Evolutionary conservation across 2,329 filamentous ascomycete genomes (phyloP), one percentile per base, ranked within the genome.

Genomic region (Aspergillus arachidicola): DNA sequence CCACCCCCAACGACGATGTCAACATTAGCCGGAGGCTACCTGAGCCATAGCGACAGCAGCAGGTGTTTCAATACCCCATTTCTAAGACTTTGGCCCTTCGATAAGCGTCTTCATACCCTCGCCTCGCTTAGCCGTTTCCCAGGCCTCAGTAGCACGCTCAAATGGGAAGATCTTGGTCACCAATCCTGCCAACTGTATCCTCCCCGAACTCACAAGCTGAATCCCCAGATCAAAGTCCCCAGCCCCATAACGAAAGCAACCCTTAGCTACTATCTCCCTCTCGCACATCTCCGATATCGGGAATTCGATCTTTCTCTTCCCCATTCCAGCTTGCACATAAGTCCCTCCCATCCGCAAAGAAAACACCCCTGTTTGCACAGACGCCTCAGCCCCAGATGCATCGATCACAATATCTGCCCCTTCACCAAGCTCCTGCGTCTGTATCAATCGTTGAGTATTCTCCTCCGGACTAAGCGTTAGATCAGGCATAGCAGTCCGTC

Each of bases 311-410:
- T 78, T 75, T n/a, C 78, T 69, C 64, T 77, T 74, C 7, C 73
- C 73, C 50, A 82, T 66, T 0, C 80, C 76, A 45, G 71, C 74
- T 62, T 80, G 76, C 19, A 77, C 71, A 64, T 72, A 75, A 1
- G 64, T 64, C 1, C 76, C 76, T 1, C 74, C 73, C 23, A 68
- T 65, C 9, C 72, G 64, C 11, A 77, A 64, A 11, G 71, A 73
- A 69, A 81, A 73, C 11, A 84, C 68, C 30, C 81, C 82, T 16
- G 78, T 80, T 51, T 81, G 80, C 26, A 82, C 76, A 58, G 82
- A 80, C 2, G 75, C 73, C 19, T 76, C 75, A 0, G 79, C 80
- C 4, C 82, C 82, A 1, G 81, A 78, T 1, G 81, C 78, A 65
- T 80, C 72, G 30, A 82, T 80, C 16, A 77, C 78, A 26, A 80